These are phyloP conservation scores for Phragmites australis DNA, from an alignment of 176 grass and related monocot genomes.

Conservation along the genomic window DNA sequence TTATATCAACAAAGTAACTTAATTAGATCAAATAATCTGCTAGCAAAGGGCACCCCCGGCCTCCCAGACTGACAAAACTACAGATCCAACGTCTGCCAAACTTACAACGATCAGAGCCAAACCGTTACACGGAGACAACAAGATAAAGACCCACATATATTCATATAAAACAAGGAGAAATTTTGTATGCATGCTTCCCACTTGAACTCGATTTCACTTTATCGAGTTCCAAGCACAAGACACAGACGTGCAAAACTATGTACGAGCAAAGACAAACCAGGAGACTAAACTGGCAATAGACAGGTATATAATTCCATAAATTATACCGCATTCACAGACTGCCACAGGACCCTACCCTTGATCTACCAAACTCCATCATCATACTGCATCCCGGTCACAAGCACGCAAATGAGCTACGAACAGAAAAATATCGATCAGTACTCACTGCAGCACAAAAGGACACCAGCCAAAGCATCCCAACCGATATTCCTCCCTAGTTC, in stretches of 20 bases:
- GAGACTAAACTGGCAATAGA: slow-evolving; percentile 11
- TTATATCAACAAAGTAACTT: not conserved
- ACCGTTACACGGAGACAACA: not conserved
- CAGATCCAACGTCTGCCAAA: not conserved
- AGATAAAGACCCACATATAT: not conserved
- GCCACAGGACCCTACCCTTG: not conserved
- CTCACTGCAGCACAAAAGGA: not conserved
- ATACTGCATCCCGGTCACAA: slow-evolving; percentile 19
- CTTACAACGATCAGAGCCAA: not conserved
- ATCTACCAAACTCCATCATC: slow-evolving; percentile 20
- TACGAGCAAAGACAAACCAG: not conserved
- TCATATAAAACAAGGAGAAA: not conserved
- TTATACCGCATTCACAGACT: not conserved
- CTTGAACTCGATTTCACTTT: not conserved
- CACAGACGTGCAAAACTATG: not conserved
- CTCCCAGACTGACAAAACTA: not conserved
- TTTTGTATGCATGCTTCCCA: not conserved
- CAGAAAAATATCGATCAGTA: slow-evolving; percentile 18
- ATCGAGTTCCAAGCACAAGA: not conserved
- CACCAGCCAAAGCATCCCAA: slow-evolving; percentile 15
- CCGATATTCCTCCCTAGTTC: slow-evolving; percentile 3
- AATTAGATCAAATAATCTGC: not conserved
- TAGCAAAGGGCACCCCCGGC: not conserved
- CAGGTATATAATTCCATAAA: not conserved
- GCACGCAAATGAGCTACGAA: not conserved